phyloP scores from a whole-genome alignment of 805 yeast species.

The Nakazawaea wickerhamii region DNA sequence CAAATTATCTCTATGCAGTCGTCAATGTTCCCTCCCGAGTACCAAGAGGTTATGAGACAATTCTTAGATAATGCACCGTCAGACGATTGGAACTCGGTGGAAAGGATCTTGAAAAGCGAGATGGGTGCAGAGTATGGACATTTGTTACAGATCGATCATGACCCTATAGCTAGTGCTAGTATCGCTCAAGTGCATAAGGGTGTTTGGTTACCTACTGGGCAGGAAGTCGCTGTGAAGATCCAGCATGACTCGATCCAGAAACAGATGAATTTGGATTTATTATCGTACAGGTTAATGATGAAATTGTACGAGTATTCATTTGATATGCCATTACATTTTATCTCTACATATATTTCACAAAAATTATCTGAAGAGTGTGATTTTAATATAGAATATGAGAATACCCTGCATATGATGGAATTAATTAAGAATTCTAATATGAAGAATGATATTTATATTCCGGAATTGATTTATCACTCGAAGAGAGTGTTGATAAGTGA shows the following conservation, averaged over 20 bases:
- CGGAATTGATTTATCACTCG: slow-evolving; percentile 43
- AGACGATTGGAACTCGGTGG: slow-evolving; percentile 45
- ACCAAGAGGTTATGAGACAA: slow-evolving; percentile 47
- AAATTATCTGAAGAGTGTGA: slow-evolving; percentile 58
- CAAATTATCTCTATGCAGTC: slow-evolving; percentile 79
- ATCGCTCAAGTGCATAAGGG: slow-evolving; percentile 69
- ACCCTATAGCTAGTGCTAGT: slow-evolving; percentile 70
- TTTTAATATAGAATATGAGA: slow-evolving; percentile 50
- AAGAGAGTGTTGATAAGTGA: slow-evolving; percentile 56
- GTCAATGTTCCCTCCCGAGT: slow-evolving; percentile 57
- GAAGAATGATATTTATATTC: slow-evolving; percentile 44
- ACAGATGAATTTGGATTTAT: slow-evolving; percentile 58
- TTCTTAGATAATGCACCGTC: slow-evolving; percentile 67
- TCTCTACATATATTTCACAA: slow-evolving; percentile 51
- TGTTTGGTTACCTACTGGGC: slow-evolving; percentile 35
- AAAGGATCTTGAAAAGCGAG: slow-evolving; percentile 32
- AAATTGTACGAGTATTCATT: slow-evolving; percentile 51
- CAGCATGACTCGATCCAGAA: slow-evolving; percentile 58
- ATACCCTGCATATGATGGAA: slow-evolving; percentile 37
- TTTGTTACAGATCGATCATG: slow-evolving; percentile 38
- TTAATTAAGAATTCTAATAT: slow-evolving; percentile 41
- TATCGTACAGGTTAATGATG: slow-evolving; percentile 49
- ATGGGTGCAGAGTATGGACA: slow-evolving; percentile 35
- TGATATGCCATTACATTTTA: slow-evolving; percentile 55
- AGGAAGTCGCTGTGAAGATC: slow-evolving; percentile 57